phyloP scores from a whole-genome alignment of 768 basidiomycete species.

The Lenzites betulinus region DNA sequence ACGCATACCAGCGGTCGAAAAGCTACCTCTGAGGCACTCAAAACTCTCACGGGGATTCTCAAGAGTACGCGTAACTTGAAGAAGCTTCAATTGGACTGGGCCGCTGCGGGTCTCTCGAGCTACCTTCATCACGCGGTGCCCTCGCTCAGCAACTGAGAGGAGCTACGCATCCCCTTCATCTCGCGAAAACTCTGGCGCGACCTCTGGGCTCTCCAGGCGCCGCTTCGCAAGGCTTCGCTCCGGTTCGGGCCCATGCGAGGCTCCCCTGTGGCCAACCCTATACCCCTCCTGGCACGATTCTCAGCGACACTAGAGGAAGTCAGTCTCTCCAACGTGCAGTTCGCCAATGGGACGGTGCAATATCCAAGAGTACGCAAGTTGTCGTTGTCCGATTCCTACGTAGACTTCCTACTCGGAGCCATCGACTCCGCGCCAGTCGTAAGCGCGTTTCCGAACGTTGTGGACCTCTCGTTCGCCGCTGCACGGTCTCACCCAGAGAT shows the following conservation, averaged over 20 bases:
- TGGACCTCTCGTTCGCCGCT: background rate
- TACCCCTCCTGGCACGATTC: conserved; percentile 7
- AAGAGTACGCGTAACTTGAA: background rate
- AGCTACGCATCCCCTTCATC: background rate
- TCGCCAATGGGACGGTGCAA: background rate
- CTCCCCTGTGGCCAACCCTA: background rate
- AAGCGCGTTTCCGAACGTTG: background rate
- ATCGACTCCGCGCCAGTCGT: background rate
- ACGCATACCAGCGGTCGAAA: background rate
- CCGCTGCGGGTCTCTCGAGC: background rate
- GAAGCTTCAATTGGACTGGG: conserved; percentile 2
- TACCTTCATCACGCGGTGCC: background rate
- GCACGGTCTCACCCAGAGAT: background rate
- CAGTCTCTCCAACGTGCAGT: conserved; percentile 1
- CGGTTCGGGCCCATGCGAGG: background rate
- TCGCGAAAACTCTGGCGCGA: background rate
- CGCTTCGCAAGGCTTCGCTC: background rate
- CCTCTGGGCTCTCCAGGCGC: background rate
- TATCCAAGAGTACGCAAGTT: background rate
- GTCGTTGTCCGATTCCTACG: conserved; percentile 5
- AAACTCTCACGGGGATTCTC: background rate
- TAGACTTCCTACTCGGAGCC: background rate
- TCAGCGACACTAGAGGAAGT: background rate
- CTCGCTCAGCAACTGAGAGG: background rate
- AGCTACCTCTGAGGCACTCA: no score